A percentile compares a stretch with the other conserved stretches of the same genome.
These are phyloP conservation scores for Xylaria nigripes DNA, from an alignment of 495 filamentous ascomycete species.

Conservation along the genomic window DNA sequence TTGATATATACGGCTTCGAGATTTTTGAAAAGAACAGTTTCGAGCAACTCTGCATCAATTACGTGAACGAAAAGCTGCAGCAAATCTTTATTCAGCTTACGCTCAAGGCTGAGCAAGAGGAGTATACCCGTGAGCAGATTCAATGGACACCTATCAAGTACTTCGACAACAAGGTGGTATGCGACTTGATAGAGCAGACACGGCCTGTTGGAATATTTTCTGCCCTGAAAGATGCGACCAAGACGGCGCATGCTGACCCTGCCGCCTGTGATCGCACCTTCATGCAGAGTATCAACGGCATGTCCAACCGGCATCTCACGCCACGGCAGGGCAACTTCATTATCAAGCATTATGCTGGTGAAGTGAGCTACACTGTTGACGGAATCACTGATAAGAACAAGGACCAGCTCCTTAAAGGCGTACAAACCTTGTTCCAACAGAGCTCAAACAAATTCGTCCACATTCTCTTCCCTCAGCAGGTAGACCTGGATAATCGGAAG, in stretches of 20 bases:
- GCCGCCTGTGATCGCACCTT: constrained; percentile 92
- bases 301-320: constrained; percentile 87
- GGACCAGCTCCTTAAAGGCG: constrained; percentile 90
- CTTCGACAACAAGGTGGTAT: constrained; percentile 99
- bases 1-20: constrained; percentile 99
- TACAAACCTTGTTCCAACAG: constrained; percentile 77
- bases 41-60: constrained; percentile 99
- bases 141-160: constrained; percentile 99
- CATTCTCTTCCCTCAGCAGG: constrained; percentile 80
- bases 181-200: constrained; percentile 90
- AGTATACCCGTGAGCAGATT: constrained; percentile 94
- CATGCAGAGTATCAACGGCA: constrained; percentile 79
- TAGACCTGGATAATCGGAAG: constrained; percentile 92
- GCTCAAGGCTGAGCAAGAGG: constrained; percentile 93
- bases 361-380: constrained; percentile 89
- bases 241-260: constrained; percentile 92
- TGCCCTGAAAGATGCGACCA: constrained; percentile 93
- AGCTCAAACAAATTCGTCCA: constrained; percentile 82
- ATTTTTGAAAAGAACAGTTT: constrained; percentile 99
- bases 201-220: constrained; percentile 91
- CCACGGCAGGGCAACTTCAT: constrained; percentile 93
- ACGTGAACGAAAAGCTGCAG: constrained; percentile 99
- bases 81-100: constrained; percentile 99
- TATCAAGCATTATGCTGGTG: constrained; percentile 98
- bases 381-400: constrained; percentile 99